phyloP scores from a whole-genome alignment of 441 rosid species.

The Jatropha podagrica region DNA sequence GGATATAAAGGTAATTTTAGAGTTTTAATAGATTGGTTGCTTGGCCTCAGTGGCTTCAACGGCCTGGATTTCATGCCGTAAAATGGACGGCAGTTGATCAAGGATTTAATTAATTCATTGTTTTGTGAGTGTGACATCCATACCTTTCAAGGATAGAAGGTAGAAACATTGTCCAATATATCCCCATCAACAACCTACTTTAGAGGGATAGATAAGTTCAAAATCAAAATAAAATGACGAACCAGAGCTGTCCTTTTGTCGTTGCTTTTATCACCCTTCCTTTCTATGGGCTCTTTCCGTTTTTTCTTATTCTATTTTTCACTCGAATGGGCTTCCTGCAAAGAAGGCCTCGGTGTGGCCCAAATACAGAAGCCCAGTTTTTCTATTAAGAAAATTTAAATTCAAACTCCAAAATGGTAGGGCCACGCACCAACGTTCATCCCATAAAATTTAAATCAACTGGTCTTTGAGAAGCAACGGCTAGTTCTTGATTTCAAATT shows the following conservation, averaged over 20 bases:
- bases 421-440: too few relatives aligned
- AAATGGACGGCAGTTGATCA: not conserved
- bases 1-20: not conserved
- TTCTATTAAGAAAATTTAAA: too few relatives aligned
- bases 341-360: not conserved
- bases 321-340: too few relatives aligned
- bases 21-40: too few relatives aligned
- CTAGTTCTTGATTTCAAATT: constrained; percentile 17
- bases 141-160: not conserved
- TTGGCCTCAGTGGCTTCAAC: too few relatives aligned
- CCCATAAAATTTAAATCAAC: too few relatives aligned
- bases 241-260: not conserved
- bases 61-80: not conserved
- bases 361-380: too few relatives aligned
- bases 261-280: not conserved
- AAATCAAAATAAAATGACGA: not conserved
- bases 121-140: too few relatives aligned
- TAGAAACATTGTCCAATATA: not conserved
- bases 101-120: not conserved
- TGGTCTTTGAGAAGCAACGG: constrained; percentile 6
- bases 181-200: constrained; percentile 8
- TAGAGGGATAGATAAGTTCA: not conserved
- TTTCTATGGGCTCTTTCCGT: not conserved
- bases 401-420: too few relatives aligned
- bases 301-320: not conserved